Evolutionary conservation across 257 asterid species (phyloP), one percentile per base, ranked within the genome.

Genomic region (Vinca minor): DNA sequence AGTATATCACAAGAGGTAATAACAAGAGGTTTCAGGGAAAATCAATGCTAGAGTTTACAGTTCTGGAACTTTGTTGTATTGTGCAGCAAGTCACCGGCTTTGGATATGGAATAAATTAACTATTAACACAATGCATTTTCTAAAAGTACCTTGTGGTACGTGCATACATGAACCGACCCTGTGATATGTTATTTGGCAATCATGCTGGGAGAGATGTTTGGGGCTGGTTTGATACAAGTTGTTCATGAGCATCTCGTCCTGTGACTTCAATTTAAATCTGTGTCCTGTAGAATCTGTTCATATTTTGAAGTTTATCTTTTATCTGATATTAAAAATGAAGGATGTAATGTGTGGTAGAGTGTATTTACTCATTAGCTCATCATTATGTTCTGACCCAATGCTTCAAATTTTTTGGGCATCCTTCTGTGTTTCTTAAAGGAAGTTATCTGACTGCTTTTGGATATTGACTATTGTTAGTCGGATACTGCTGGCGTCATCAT

Each of bases 401-500:
- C 15, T 38, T 38, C 13, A n/a, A 10, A 47, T 15, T 20, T 42
- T 42, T 42, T 12, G 17, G 18, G 18, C n/a, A 12, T 4, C 2
- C 14, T 12, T 45, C 17, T 18, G n/a, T 3, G 23, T 34, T 72
- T 64, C 42, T 38, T 8, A 5, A 31, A 55, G 0, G 4, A 31
- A 9, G 36, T 56, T 32, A 0, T 56, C 62, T 56, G 10, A 56
- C 17, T 31, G 26, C 41, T 15, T 56, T 56, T 25, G 62, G 10
- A 38, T 1, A 61, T 71, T 69, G 48, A 65, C 55, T 55, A 59
- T n/a, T 75, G 69, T 34, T 67, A 93, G 99, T 93, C 99, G 3
- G 99, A 89, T 72, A 83, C 95, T 17, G 97, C 97, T 63, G 74
- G 84, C 36, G 92, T 89, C 72, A 48, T 63, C 74, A 80, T 93